Evolutionary conservation across 768 basidiomycete species (phyloP).

Genomic region (Tricholoma hemisulphureum): DNA sequence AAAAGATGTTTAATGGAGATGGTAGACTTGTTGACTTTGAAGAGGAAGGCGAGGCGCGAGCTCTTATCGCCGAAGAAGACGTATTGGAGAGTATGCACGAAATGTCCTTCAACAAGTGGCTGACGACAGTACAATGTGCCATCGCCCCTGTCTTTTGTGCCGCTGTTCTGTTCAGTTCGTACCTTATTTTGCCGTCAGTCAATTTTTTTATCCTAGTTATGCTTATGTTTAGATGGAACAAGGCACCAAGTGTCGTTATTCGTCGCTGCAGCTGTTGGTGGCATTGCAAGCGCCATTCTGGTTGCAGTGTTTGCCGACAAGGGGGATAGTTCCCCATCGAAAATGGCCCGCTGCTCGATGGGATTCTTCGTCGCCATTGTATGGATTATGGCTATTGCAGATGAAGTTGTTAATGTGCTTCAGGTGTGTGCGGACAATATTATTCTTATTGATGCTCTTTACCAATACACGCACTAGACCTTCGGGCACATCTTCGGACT

Average conservation of each 20-base stretch:
- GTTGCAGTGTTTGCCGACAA: constrained; percentile 60
- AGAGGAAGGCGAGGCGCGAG: constrained; percentile 69
- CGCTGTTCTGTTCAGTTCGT: constrained; percentile 74
- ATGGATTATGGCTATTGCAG: constrained; percentile 98
- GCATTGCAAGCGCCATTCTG: constrained; percentile 50
- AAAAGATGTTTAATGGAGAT: constrained; percentile 42
- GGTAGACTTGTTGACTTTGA: constrained; percentile 65
- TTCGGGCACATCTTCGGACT: constrained; percentile 93
- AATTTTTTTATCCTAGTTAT: constrained; percentile 1
- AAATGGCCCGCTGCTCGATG: constrained; percentile 78
- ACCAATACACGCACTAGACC: constrained; percentile 49
- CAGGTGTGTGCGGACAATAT: constrained; percentile 50
- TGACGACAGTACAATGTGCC: constrained; percentile 81
- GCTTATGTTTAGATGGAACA: constrained; percentile 40
- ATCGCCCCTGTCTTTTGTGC: constrained; percentile 80
- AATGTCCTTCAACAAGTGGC: constrained; percentile 71
- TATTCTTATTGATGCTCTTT: neutral
- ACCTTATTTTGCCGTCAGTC: neutral
- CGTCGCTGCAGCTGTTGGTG: constrained; percentile 52
- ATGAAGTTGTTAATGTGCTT: constrained; percentile 90
- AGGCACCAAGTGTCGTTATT: constrained; percentile 49
- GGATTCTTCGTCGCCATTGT: constrained; percentile 90
- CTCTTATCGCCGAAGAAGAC: constrained; percentile 72
- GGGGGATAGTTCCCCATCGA: constrained; percentile 54
- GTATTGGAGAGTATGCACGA: constrained; percentile 69